Conservation (phyloP, 768 basidiomycete species). For the Mycena epipterygia region DNA sequence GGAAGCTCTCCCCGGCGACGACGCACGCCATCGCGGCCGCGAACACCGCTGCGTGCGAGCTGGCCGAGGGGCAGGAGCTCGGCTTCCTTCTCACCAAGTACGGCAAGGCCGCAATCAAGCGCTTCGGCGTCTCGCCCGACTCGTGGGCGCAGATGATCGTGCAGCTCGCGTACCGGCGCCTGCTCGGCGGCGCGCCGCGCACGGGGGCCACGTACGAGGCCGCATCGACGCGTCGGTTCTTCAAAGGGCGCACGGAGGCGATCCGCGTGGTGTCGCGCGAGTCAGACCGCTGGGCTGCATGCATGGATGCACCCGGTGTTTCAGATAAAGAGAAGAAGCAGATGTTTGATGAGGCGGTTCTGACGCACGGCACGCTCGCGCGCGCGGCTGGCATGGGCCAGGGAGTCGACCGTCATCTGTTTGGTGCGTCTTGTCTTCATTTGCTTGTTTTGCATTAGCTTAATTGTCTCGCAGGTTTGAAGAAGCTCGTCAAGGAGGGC, state of each 20-base stretch:
- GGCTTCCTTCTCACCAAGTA: slow-evolving; percentile 77
- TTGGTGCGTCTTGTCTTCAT: slow-evolving; percentile 66
- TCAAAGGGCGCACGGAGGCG: slow-evolving; percentile 94
- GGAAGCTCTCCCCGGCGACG: slow-evolving; percentile 66
- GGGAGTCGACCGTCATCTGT: slow-evolving; percentile 90
- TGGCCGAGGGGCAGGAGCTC: slow-evolving; percentile 75
- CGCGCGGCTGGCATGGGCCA: slow-evolving; percentile 73
- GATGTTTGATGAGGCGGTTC: slow-evolving; percentile 71
- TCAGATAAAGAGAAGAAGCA: slow-evolving; percentile 58
- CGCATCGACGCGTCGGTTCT: slow-evolving; percentile 89
- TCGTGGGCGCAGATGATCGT: slow-evolving; percentile 95
- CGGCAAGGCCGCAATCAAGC: slow-evolving; percentile 90
- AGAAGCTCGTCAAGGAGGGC: slow-evolving; percentile 71
- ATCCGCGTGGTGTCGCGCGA: slow-evolving; percentile 87
- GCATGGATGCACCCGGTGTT: slow-evolving; percentile 72
- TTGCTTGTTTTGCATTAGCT: not conserved
- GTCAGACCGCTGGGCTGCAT: slow-evolving; percentile 80
- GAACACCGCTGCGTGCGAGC: slow-evolving; percentile 65
- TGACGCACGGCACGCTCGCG: slow-evolving; percentile 77
- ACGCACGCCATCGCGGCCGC: slow-evolving; percentile 68
- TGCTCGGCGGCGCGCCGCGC: slow-evolving; percentile 66
- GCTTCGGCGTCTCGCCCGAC: slow-evolving; percentile 91
- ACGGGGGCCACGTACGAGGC: slow-evolving; percentile 93
- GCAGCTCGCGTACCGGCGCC: slow-evolving; percentile 88
- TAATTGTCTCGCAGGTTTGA: slow-evolving; percentile 66